These are phyloP conservation scores for Tardiomyces blankii DNA, from an alignment of 1,139 yeast genomes.

Conservation along the genomic window DNA sequence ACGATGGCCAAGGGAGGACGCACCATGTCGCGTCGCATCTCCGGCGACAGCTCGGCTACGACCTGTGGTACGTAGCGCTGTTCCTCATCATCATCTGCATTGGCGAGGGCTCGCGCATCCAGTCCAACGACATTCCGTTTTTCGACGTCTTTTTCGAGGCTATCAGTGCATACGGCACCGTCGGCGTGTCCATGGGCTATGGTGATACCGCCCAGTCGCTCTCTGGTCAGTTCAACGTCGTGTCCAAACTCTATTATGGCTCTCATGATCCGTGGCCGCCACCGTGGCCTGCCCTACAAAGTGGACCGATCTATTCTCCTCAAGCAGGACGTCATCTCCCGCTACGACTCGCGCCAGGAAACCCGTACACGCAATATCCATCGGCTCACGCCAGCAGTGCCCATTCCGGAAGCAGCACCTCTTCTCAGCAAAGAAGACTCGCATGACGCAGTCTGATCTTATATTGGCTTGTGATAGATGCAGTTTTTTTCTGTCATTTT, in stretches of 20 bases:
- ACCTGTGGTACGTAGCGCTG: conserved; percentile 84
- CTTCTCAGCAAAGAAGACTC: not conserved
- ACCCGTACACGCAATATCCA: conserved; percentile 9
- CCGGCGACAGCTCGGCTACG: conserved; percentile 85
- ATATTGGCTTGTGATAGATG: too few relatives aligned
- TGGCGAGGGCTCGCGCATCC: conserved; percentile 60
- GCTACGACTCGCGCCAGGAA: conserved; percentile 44
- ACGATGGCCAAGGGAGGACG: conserved; percentile 9
- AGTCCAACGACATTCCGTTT: conserved; percentile 39
- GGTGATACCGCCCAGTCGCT: conserved; percentile 59
- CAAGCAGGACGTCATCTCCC: conserved; percentile 58
- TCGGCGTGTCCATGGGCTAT: conserved; percentile 81
- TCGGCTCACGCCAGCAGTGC: not conserved
- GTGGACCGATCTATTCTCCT: conserved; percentile 90
- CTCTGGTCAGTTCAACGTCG: conserved; percentile 53
- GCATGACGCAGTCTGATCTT: too few relatives aligned
- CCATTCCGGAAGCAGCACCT: not conserved
- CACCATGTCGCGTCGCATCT: conserved; percentile 68
- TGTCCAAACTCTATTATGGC: conserved; percentile 81
- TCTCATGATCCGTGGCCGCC: conserved; percentile 89
- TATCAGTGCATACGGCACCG: conserved; percentile 93
- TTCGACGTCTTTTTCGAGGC: conserved; percentile 77
- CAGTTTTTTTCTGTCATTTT: too few relatives aligned
- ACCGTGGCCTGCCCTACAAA: conserved; percentile 90
- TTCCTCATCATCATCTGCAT: conserved; percentile 81